Percentiles rank a stretch among this genome's conserved stretches.
Evolutionary conservation across 257 asterid species (phyloP).

Genomic region (Eucommia ulmoides): DNA sequence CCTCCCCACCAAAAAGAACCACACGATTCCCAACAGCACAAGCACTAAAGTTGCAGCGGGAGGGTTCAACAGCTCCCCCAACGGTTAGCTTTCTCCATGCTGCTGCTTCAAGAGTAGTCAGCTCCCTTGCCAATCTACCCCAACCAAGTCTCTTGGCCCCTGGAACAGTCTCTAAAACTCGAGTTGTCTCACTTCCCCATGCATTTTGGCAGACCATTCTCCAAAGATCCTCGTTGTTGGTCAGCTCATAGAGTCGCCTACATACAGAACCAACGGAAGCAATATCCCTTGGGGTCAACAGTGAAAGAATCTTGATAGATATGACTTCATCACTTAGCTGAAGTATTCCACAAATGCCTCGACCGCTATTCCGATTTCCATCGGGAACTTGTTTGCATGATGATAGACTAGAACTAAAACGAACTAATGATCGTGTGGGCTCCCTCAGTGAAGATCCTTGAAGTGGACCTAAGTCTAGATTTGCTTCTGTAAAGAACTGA

Average conservation of each 20-base stretch:
- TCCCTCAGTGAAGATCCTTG: conserved; percentile 2
- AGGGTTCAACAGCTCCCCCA: conserved; percentile 10
- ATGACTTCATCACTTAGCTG: conserved; percentile 9
- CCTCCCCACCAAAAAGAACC: conserved; percentile 13
- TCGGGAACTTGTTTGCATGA: background rate
- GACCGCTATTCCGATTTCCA: background rate
- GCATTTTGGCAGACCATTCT: conserved; percentile 11
- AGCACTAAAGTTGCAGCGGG: conserved; percentile 13
- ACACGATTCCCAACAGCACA: conserved; percentile 12
- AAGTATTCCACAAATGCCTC: conserved; percentile 6
- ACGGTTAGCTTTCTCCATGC: conserved; percentile 11
- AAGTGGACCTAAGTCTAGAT: conserved; percentile 7
- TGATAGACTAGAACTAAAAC: background rate
- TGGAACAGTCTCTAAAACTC: conserved; percentile 4
- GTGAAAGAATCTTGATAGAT: conserved; percentile 7
- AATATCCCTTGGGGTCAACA: conserved; percentile 10
- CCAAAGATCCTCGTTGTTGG: conserved; percentile 9
- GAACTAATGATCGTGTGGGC: too few species aligned
- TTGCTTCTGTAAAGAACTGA: conserved; percentile 7
- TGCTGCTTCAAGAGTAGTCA: conserved; percentile 8
- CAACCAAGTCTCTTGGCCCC: conserved; percentile 7
- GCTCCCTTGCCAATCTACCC: conserved; percentile 12
- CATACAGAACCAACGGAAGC: conserved; percentile 10
- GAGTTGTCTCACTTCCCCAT: conserved; percentile 9
- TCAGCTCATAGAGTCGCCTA: conserved; percentile 1